Percentiles rank a stretch among this genome's conserved stretches.
These are phyloP conservation scores for Vitis hybrid DNA, from an alignment of 177 flowering plant species.

Conservation along the genomic window DNA sequence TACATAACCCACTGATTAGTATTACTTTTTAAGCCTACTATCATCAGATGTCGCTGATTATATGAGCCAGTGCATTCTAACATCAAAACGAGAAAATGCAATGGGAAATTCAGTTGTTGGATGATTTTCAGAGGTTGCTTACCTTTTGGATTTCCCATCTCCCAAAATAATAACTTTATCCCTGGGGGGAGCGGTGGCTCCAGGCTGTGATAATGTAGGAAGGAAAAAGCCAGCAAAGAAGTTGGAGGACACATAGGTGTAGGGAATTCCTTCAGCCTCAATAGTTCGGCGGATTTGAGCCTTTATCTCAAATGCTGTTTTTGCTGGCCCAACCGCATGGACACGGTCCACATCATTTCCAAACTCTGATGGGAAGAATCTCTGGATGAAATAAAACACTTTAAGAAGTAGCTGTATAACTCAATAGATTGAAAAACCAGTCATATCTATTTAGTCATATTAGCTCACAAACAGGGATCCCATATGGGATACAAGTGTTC, in stretches of 20 bases:
- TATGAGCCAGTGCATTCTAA: too few relatives aligned
- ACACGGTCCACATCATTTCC: conserved; percentile 11
- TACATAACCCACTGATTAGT: too few relatives aligned
- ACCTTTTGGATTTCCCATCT: conserved; percentile 17
- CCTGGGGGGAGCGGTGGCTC: conserved; percentile 9
- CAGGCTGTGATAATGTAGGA: conserved; percentile 1
- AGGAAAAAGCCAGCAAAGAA: conserved; percentile 6
- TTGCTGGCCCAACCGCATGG: conserved; percentile 12
- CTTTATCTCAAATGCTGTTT: neutral
- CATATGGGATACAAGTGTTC: too few relatives aligned
- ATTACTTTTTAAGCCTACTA: too few relatives aligned
- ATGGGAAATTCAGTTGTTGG: neutral
- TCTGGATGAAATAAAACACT: conserved; percentile 1
- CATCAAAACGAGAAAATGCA: neutral
- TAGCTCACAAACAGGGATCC: too few relatives aligned
- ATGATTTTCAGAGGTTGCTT: neutral
- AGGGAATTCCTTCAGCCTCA: conserved; percentile 16
- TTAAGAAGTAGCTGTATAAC: too few relatives aligned
- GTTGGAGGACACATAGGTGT: conserved; percentile 8
- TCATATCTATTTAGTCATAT: too few relatives aligned
- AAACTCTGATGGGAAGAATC: conserved; percentile 20
- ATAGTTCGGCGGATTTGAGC: conserved; percentile 8
- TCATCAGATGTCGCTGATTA: too few relatives aligned
- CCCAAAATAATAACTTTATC: conserved; percentile 8
- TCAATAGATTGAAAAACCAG: too few relatives aligned